Base-by-base conservation (phyloP, 2,329 filamentous ascomycete species). In the Fusarium humuli region DNA sequence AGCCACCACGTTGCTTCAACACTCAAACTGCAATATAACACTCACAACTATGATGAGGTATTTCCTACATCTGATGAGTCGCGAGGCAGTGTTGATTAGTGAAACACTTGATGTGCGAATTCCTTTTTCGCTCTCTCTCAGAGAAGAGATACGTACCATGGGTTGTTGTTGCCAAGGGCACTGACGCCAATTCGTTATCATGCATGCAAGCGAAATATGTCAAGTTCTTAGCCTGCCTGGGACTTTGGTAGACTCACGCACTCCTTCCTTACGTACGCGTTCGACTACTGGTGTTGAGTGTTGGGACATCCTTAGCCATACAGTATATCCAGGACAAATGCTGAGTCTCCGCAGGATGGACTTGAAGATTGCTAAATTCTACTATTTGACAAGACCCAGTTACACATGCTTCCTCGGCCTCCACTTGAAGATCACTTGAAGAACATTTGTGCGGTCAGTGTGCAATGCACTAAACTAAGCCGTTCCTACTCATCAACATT, bases 41-140 rank as follows among this genome's bases (percentile, higher is more conserved):
- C 30, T 45, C 27, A 70, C 25, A 46, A 53, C n/a, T 29, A 57
- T 23, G 34, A 40, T 57, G 61, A 44, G 34, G 18, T 44, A 25
- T 58, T 27, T n/a, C 20, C 53, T 54, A 44, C 45, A 53, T 65
- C 42, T 41, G 57, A 40, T 57, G 59, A 64, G 59, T 40, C 40
- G 37, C 23, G 50, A 64, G 61, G 59, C 61, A 45, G 61, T 64
- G 61, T 64, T 58, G 18, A 16, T 57, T 53, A 52, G 53, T 57
- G 66, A 57, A 62, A 61, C 60, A 37, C 47, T 45, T 25, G 22
- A 66, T 48, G 60, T 64, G 29, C 44, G 49, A 48, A 25, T 57
- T 23, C 29, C 29, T 25, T 34, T 13, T 23, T 34, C 23, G 3
- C 49, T 42, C 30, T 65, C 22, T 18, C 10, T 45, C 29, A 37